Conservation (phyloP, 1,139 yeast genomes). For the Scheffersomyces lignicola region DNA sequence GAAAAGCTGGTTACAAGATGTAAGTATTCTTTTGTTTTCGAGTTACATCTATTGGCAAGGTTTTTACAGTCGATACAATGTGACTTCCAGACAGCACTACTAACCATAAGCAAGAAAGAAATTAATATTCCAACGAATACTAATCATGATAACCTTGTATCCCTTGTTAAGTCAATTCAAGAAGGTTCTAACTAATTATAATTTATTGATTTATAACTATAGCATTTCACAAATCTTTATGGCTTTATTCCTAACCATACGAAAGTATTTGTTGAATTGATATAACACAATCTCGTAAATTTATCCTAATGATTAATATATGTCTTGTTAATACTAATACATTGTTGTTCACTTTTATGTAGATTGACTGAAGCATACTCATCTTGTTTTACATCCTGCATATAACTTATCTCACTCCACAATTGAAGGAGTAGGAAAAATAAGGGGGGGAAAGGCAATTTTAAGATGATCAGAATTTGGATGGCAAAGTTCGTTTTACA, state of each 20-base stretch:
- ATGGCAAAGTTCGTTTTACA: no score
- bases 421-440: no score
- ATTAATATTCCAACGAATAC: slow-evolving; percentile 48
- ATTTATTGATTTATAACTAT: slow-evolving; percentile 17
- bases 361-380: no score
- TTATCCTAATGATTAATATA: neutral
- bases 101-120: slow-evolving; percentile 43
- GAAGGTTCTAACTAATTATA: slow-evolving; percentile 24
- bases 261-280: slow-evolving; percentile 1
- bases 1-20: slow-evolving; percentile 34
- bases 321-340: neutral
- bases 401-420: no score
- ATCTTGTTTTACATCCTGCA: no score
- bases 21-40: slow-evolving; percentile 19
- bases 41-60: neutral
- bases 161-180: slow-evolving; percentile 48
- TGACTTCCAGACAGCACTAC: no score
- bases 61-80: neutral
- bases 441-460: no score
- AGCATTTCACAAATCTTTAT: slow-evolving; percentile 20
- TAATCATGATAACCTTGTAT: slow-evolving; percentile 46
- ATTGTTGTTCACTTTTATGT: no score
- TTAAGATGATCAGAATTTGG: no score
- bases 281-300: neutral
- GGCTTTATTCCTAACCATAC: neutral